Percentiles rank a stretch among this genome's conserved stretches.
Conservation (phyloP, 1,284 basidiomycete genomes). For the Marasmius fiardii region DNA sequence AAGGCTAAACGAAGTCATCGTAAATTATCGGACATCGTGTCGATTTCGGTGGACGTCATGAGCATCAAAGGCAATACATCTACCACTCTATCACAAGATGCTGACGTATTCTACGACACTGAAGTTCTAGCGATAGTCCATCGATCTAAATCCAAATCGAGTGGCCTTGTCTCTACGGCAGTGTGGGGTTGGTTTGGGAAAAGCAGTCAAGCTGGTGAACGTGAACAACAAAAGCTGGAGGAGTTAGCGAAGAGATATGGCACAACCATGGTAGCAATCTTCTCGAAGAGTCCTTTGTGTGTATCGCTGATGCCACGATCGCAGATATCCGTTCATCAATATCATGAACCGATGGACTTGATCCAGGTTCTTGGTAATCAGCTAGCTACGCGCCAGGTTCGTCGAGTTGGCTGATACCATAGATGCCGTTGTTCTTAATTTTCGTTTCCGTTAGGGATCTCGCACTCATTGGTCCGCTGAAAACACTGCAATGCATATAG, state of each 20-base stretch:
- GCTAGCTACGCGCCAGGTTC: conserved; percentile 65
- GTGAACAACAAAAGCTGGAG: conserved; percentile 59
- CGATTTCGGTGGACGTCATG: conserved; percentile 70
- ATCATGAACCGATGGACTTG: conserved; percentile 58
- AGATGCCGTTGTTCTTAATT: conserved; percentile 2
- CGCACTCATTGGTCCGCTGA: conserved; percentile 72
- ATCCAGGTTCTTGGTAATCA: conserved; percentile 63
- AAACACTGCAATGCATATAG: conserved; percentile 76
- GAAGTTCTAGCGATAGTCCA: conserved; percentile 68
- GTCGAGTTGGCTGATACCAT: conserved; percentile 7
- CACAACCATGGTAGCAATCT: conserved; percentile 47
- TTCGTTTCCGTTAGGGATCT: conserved; percentile 44
- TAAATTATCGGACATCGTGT: conserved; percentile 39
- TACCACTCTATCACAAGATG: conserved; percentile 37
- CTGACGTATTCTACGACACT: conserved; percentile 64
- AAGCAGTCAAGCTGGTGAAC: conserved; percentile 44
- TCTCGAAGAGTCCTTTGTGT: not conserved
- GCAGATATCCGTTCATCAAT: conserved; percentile 53
- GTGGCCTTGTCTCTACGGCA: conserved; percentile 61
- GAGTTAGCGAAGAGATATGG: conserved; percentile 72
- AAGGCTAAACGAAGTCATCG: conserved; percentile 23
- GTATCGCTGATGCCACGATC: not conserved
- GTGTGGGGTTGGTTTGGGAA: conserved; percentile 76
- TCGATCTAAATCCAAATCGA: conserved; percentile 58
- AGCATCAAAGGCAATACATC: conserved; percentile 49